These are phyloP conservation scores for Cinnamomum chago DNA, from an alignment of 164 flowering plant species.

Conservation along the genomic window DNA sequence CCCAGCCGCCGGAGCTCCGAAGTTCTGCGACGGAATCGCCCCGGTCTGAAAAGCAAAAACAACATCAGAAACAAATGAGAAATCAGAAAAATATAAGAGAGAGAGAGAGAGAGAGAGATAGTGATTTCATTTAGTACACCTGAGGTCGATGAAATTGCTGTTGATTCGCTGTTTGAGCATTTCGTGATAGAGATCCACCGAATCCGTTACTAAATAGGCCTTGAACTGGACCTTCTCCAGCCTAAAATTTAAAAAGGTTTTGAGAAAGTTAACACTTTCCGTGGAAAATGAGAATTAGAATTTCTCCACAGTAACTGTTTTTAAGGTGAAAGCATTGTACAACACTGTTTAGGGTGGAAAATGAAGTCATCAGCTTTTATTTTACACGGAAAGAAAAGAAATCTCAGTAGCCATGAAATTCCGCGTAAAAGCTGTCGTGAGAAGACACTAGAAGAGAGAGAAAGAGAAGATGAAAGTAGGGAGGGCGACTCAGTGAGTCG, in stretches of 20 bases:
- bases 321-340: too few relatives aligned
- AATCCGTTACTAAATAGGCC: slow-evolving; percentile 54
- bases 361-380: too few relatives aligned
- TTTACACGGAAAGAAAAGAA: too few relatives aligned
- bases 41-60: slow-evolving; percentile 17
- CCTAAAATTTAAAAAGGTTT: slow-evolving; percentile 22
- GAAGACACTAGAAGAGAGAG: neutral
- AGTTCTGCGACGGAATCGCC: slow-evolving; percentile 37
- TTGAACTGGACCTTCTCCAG: slow-evolving; percentile 46
- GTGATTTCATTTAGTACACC: slow-evolving; percentile 14
- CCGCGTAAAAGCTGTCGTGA: too few relatives aligned
- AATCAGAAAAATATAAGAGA: neutral
- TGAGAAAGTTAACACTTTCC: neutral
- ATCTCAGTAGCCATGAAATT: too few relatives aligned
- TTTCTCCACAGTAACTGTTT: too few relatives aligned
- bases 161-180: slow-evolving; percentile 35
- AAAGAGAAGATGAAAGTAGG: neutral
- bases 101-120: neutral
- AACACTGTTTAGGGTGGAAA: too few relatives aligned
- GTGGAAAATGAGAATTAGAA: too few relatives aligned
- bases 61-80: neutral
- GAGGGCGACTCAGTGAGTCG: too few relatives aligned
- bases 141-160: slow-evolving; percentile 53
- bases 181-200: slow-evolving; percentile 45
- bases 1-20: slow-evolving; percentile 33